phyloP scores from a whole-genome alignment of 2,329 filamentous ascomycete species.

The Colletotrichum shisoi region DNA sequence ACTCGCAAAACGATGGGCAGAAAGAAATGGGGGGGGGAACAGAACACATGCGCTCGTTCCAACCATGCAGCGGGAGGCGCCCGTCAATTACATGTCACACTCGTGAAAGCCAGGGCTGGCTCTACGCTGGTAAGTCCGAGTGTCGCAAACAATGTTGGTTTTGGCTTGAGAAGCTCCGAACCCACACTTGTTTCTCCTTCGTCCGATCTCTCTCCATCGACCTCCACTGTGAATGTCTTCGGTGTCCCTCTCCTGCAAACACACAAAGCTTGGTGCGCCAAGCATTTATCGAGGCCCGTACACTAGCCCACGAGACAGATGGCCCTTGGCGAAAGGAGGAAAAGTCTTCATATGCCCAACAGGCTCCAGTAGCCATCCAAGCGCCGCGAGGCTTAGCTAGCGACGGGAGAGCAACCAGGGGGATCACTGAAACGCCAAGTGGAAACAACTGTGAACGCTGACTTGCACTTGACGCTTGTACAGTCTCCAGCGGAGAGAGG shows the following conservation, averaged over 20 bases:
- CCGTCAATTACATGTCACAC: constrained; percentile 4
- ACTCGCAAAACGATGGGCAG: constrained; percentile 5
- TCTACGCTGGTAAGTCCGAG: constrained; percentile 13
- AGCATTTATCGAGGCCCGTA: constrained; percentile 19
- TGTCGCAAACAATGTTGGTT: constrained; percentile 32
- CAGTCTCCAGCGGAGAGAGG: background rate
- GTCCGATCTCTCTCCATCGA: constrained; percentile 17
- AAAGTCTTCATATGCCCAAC: background rate
- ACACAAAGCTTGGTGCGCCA: constrained; percentile 32
- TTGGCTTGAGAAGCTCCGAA: constrained; percentile 32
- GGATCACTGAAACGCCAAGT: constrained; percentile 38
- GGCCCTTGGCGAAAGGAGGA: constrained; percentile 19
- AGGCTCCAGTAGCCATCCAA: background rate
- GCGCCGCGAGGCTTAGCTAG: constrained; percentile 23
- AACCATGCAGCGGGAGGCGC: constrained; percentile 5
- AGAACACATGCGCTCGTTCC: background rate
- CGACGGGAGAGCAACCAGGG: constrained; percentile 28
- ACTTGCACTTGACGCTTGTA: background rate
- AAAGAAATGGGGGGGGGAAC: background rate
- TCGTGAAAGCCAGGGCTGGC: constrained; percentile 14
- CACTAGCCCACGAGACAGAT: constrained; percentile 15
- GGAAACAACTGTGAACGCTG: constrained; percentile 28
- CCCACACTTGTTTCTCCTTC: constrained; percentile 33
- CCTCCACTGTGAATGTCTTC: constrained; percentile 8
- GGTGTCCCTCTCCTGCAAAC: constrained; percentile 29